Conservation (phyloP, 2,329 filamentous ascomycete species). For the Penicillium sp. region DNA sequence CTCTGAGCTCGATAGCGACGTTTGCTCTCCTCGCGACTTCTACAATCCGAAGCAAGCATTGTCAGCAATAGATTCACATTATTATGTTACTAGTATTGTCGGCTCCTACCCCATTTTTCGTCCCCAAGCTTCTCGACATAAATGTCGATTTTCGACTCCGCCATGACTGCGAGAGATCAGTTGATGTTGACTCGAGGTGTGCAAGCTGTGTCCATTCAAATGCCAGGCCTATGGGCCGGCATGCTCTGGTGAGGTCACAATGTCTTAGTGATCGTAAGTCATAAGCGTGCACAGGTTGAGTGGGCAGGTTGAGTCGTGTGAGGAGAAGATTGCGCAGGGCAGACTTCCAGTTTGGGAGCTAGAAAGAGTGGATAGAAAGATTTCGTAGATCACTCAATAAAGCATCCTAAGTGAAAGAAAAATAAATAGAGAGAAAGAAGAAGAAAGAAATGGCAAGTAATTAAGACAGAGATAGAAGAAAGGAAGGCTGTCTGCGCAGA, state of each 20-base stretch:
- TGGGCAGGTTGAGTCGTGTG: too few relatives aligned
- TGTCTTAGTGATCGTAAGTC: conserved; percentile 21
- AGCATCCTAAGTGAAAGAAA: not conserved
- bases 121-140: conserved; percentile 49
- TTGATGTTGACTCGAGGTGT: conserved; percentile 20
- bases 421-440: not conserved
- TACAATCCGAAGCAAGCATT: conserved; percentile 32
- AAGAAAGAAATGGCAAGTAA: not conserved
- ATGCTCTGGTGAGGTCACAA: conserved; percentile 25
- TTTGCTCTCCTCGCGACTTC: conserved; percentile 79
- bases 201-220: conserved; percentile 15
- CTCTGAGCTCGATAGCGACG: conserved; percentile 79
- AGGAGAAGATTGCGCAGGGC: not conserved
- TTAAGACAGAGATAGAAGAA: not conserved
- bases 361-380: conserved; percentile 19
- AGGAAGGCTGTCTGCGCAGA: not conserved
- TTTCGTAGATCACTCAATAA: conserved; percentile 7
- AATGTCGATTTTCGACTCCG: conserved; percentile 45
- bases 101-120: conserved; percentile 41
- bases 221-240: conserved; percentile 40
- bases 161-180: conserved; percentile 29
- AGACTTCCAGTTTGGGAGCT: too few relatives aligned
- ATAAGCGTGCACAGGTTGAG: conserved; percentile 25
- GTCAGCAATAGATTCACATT: conserved; percentile 2
- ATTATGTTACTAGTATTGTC: not conserved